A percentile compares a stretch with the other conserved stretches of the same genome.
phyloP scores from a whole-genome alignment of 2,329 filamentous ascomycete species.

The Aspergillus texensis region DNA sequence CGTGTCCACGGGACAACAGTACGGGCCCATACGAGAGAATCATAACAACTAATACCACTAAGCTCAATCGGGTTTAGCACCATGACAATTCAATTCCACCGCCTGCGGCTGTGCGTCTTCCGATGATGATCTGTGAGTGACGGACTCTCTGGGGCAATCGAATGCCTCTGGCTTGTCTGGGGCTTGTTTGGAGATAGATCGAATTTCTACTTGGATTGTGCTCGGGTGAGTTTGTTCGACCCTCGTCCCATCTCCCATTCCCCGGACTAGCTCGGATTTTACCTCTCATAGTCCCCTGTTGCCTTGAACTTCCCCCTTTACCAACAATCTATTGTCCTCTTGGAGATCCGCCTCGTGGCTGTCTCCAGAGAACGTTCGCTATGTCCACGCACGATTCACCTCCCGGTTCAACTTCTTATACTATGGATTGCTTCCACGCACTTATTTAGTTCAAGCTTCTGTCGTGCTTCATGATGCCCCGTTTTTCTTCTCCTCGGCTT shows the following conservation, averaged over 20 bases:
- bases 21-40: constrained; percentile 1
- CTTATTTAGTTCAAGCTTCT: constrained; percentile 20
- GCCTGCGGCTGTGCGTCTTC: constrained; percentile 15
- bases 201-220: constrained; percentile 4
- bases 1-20: constrained; percentile 17
- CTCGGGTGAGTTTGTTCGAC: constrained; percentile 5
- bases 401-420: constrained; percentile 22
- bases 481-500: not conserved
- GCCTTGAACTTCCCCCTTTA: not conserved
- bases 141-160: constrained; percentile 6
- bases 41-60: constrained; percentile 8
- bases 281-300: not conserved
- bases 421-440: constrained; percentile 44
- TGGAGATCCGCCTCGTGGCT: constrained; percentile 1
- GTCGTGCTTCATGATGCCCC: not conserved
- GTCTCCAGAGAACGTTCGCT: constrained; percentile 17
- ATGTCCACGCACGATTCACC: constrained; percentile 42
- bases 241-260: not conserved
- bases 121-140: constrained; percentile 10
- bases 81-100: constrained; percentile 5
- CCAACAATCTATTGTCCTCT: not conserved
- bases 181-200: constrained; percentile 4
- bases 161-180: not conserved
- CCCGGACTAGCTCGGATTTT: not conserved
- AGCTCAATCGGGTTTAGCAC: not conserved